Evolutionary conservation across 108 stramenopile genomes (phyloP).

Genomic region (Aurantiochytrium sp.): DNA sequence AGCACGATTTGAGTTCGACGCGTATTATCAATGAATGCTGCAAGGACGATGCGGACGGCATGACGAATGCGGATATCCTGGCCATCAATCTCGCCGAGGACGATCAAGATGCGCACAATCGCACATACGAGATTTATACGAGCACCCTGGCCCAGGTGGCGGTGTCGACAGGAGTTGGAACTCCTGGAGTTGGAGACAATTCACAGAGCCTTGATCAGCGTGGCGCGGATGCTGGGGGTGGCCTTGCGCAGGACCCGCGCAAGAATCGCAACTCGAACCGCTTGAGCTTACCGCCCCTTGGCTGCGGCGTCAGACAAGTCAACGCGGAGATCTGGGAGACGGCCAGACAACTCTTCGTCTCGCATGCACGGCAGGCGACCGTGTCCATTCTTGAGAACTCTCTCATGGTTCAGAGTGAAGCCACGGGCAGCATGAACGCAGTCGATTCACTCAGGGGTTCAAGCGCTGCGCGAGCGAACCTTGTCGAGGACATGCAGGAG

Average conservation of each 20-base stretch:
- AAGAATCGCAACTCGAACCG: not conserved
- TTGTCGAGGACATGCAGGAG: slow-evolving; percentile 4
- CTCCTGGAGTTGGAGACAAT: not conserved
- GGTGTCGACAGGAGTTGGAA: not conserved
- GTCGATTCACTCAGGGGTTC: not conserved
- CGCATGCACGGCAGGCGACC: not conserved
- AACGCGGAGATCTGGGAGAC: slow-evolving; percentile 11
- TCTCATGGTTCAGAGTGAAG: not conserved
- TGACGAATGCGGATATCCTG: not conserved
- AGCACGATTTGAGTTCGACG: not conserved
- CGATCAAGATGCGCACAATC: slow-evolving; percentile 1
- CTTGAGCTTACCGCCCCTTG: not conserved
- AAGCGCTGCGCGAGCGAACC: not conserved
- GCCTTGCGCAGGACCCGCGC: not conserved
- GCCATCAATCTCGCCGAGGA: slow-evolving; percentile 16
- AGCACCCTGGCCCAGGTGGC: not conserved
- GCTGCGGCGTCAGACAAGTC: not conserved
- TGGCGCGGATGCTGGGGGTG: not conserved
- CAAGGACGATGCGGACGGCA: not conserved
- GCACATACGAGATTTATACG: not conserved
- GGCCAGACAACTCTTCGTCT: not conserved
- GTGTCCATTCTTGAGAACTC: not conserved
- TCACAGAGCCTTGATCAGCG: not conserved
- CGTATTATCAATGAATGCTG: not conserved
- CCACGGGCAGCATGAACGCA: not conserved